Conservation (phyloP, 2,329 filamentous ascomycete genomes). For the Pseudopyricularia cyperi region DNA sequence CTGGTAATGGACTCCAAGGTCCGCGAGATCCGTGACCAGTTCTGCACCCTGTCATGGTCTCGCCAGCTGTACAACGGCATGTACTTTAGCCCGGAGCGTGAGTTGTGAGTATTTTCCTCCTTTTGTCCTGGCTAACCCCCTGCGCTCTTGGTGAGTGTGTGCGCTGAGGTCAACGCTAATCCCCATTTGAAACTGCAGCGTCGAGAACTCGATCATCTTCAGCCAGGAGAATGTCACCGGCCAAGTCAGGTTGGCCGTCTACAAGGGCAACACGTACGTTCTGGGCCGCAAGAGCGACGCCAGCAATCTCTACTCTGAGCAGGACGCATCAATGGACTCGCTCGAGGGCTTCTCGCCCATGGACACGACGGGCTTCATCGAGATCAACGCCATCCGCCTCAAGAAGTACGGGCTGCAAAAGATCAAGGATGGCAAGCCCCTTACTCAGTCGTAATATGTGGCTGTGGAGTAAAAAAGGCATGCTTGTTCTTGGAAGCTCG, state of each 20-base stretch:
- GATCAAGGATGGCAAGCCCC: slow-evolving; percentile 21
- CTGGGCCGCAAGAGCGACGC: slow-evolving; percentile 29
- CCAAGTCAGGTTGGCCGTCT: slow-evolving; percentile 20
- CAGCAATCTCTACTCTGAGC: slow-evolving; percentile 36
- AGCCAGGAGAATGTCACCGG: slow-evolving; percentile 37
- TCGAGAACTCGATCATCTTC: slow-evolving; percentile 41
- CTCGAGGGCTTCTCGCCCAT: slow-evolving; percentile 27
- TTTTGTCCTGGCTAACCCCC: too few species aligned
- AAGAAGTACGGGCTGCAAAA: slow-evolving; percentile 37
- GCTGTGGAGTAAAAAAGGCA: not conserved
- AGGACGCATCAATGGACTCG: slow-evolving; percentile 36
- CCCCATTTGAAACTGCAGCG: not conserved
- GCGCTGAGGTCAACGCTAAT: not conserved
- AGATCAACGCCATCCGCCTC: slow-evolving; percentile 54
- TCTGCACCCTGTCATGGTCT: slow-evolving; percentile 38
- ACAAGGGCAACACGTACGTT: slow-evolving; percentile 30
- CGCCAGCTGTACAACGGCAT: slow-evolving; percentile 28
- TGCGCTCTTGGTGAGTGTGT: too few species aligned
- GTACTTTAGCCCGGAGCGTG: slow-evolving; percentile 38
- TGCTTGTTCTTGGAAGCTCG: not conserved
- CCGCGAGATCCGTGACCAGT: slow-evolving; percentile 44
- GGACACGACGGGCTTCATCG: slow-evolving; percentile 43
- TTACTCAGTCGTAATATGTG: slow-evolving; percentile 6
- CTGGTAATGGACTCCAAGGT: slow-evolving; percentile 43
- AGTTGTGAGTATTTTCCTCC: slow-evolving; percentile 23